These are phyloP conservation scores for Lolium perenne DNA, from an alignment of 176 grass and related monocot species.

Conservation along the genomic window DNA sequence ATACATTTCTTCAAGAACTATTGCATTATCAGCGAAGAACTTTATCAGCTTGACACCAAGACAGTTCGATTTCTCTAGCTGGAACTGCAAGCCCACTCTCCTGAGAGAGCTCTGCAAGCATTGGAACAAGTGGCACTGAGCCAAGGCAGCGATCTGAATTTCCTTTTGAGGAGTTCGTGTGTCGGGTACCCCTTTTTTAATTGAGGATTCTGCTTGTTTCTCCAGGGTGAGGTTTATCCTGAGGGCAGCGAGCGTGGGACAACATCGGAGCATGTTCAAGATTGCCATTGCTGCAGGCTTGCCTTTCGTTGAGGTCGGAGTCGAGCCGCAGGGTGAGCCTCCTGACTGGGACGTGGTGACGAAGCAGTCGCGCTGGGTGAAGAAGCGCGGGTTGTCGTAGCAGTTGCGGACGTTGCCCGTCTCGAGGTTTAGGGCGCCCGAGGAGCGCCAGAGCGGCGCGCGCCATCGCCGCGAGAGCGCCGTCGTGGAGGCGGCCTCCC, in stretches of 20 bases:
- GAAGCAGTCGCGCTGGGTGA: background rate
- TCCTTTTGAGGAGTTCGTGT: background rate
- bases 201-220: no score
- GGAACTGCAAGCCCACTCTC: no score
- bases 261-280: background rate
- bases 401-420: background rate
- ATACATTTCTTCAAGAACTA: background rate
- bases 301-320: background rate
- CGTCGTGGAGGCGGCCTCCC: background rate
- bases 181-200: background rate
- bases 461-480: background rate
- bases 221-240: background rate
- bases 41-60: no score
- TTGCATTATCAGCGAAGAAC: no score
- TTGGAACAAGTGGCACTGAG: no score
- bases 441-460: no score
- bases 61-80: no score
- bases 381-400: background rate
- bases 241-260: background rate
- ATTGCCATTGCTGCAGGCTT: background rate
- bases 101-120: no score
- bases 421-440: background rate
- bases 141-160: no score
- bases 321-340: background rate
- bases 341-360: background rate